A percentile compares a stretch with the other conserved stretches of the same genome.
Evolutionary conservation across 1,284 basidiomycete species (phyloP).

Genomic region (Sparassis latifolia): DNA sequence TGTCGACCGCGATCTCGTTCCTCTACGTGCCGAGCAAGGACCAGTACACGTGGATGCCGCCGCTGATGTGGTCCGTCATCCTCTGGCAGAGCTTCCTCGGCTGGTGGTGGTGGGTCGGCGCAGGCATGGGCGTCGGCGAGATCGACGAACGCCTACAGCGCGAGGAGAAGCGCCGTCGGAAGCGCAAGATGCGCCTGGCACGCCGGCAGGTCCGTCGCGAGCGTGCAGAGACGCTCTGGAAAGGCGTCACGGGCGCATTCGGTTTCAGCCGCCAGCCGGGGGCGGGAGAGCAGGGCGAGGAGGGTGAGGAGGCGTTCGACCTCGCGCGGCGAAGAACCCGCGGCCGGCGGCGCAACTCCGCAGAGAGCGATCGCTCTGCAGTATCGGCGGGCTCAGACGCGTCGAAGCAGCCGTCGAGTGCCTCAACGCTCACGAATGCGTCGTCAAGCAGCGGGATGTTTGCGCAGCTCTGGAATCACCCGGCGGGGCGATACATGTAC

Average conservation of each 20-base stretch:
- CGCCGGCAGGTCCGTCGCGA: constrained; percentile 37
- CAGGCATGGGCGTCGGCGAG: constrained; percentile 67
- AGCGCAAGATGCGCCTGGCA: constrained; percentile 34
- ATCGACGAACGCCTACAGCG: constrained; percentile 53
- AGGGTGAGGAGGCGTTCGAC: constrained; percentile 7
- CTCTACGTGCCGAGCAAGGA: constrained; percentile 78
- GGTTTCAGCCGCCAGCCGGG: constrained; percentile 12
- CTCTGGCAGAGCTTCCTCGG: constrained; percentile 90
- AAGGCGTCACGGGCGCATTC: constrained; percentile 39
- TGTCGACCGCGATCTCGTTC: constrained; percentile 81
- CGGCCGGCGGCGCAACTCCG: neutral
- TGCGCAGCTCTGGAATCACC: constrained; percentile 10
- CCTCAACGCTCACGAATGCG: too few relatives aligned
- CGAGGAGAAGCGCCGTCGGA: constrained; percentile 51
- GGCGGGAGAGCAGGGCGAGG: constrained; percentile 2
- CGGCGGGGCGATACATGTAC: constrained; percentile 30
- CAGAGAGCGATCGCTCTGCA: neutral
- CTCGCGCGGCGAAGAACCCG: neutral
- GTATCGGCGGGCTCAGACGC: constrained; percentile 3
- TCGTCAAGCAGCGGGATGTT: neutral
- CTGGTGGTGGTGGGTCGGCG: constrained; percentile 98
- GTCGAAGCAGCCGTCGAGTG: constrained; percentile 4
- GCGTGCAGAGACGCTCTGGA: constrained; percentile 46
- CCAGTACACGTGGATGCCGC: constrained; percentile 81
- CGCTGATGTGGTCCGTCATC: constrained; percentile 80